phyloP scores from a whole-genome alignment of 2,329 filamentous ascomycete genomes.

The Claviceps pazoutovae region DNA sequence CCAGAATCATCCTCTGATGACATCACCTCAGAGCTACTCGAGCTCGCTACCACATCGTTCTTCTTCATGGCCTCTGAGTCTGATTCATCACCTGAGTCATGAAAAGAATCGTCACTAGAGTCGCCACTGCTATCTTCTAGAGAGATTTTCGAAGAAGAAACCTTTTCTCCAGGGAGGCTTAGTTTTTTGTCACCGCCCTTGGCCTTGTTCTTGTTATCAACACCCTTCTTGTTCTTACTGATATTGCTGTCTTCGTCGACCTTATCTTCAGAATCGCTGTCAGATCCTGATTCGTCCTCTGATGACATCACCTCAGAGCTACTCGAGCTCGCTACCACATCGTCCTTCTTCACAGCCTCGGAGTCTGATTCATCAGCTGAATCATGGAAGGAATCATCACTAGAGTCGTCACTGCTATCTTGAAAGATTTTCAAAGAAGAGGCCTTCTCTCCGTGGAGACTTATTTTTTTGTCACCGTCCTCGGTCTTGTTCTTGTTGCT shows the following conservation, averaged over 20 bases:
- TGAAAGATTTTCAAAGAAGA: not conserved
- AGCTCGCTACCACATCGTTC: not conserved
- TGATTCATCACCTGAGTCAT: too few relatives aligned
- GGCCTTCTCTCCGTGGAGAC: not conserved
- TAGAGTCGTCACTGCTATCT: slow-evolving; percentile 8
- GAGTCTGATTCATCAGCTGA: too few relatives aligned
- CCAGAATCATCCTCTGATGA: slow-evolving; percentile 1
- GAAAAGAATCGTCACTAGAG: slow-evolving; percentile 6
- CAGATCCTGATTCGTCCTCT: not conserved
- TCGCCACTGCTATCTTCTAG: slow-evolving; percentile 5
- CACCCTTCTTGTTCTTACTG: too few relatives aligned
- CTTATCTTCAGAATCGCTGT: not conserved
- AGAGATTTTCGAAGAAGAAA: not conserved
- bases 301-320: slow-evolving; percentile 7
- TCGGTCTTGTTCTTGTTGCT: not conserved
- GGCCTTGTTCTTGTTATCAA: not conserved
- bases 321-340: slow-evolving; percentile 1
- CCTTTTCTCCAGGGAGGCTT: not conserved
- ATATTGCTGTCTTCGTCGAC: not conserved
- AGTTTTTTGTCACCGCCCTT: not conserved
- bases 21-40: slow-evolving; percentile 6
- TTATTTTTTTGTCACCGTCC: not conserved
- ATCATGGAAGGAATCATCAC: slow-evolving; percentile 3
- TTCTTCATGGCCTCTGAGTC: too few relatives aligned
- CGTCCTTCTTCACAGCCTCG: not conserved